Evolutionary conservation across 2,329 filamentous ascomycete species (phyloP).

Genomic region (Epicoccum sorghinum): DNA sequence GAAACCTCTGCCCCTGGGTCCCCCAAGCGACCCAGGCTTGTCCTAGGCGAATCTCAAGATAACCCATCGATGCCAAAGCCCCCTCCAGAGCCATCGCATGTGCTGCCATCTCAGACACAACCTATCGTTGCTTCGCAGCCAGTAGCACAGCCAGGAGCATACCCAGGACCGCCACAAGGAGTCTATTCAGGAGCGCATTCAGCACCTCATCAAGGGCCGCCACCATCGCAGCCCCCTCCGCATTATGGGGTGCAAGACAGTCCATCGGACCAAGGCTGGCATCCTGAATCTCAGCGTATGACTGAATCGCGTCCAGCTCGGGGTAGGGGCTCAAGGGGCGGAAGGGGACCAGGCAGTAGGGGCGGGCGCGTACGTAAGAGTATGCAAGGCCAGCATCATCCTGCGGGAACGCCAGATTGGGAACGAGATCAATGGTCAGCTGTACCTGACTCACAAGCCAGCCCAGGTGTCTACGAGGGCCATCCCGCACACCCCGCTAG

Average conservation of each 20-base stretch:
- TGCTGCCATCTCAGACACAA: conserved; percentile 38
- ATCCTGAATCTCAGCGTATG: conserved; percentile 38
- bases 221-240: conserved; percentile 27
- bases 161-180: conserved; percentile 23
- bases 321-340: conserved; percentile 48
- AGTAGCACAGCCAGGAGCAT: conserved; percentile 28
- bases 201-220: conserved; percentile 31
- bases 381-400: conserved; percentile 35
- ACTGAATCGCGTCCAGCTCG: conserved; percentile 36
- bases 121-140: conserved; percentile 31
- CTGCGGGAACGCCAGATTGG: conserved; percentile 49
- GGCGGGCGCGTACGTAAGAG: conserved; percentile 49
- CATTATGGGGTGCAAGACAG: conserved; percentile 38
- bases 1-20: conserved; percentile 39
- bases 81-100: conserved; percentile 19
- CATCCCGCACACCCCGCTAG: conserved; percentile 31
- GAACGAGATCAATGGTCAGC: conserved; percentile 47
- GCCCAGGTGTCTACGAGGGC: conserved; percentile 47
- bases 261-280: conserved; percentile 42
- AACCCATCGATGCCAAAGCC: conserved; percentile 13
- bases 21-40: conserved; percentile 54
- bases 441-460: conserved; percentile 41
- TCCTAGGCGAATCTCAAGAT: conserved; percentile 24
- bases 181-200: conserved; percentile 31
- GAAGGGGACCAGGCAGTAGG: conserved; percentile 45